Percentiles rank a stretch among this genome's conserved stretches.
Conservation (phyloP, 2,329 filamentous ascomycete species). For the Alternaria solani region DNA sequence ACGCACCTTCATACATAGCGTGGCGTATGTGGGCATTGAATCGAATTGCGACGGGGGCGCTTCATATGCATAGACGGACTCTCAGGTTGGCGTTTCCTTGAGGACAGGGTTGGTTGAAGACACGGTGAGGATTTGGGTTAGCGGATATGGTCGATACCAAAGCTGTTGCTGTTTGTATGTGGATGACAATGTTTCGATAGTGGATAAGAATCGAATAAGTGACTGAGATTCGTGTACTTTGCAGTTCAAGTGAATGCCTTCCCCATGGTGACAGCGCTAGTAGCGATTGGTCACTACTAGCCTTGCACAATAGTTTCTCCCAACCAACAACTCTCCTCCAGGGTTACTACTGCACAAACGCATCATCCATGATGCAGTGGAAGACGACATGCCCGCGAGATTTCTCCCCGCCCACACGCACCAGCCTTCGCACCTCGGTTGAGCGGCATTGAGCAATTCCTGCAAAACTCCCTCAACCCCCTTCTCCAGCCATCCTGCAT, state of each 20-base stretch:
- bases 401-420: not conserved
- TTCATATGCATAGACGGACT: constrained; percentile 18
- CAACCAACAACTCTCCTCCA: not conserved
- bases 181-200: constrained; percentile 4
- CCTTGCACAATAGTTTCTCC: not conserved
- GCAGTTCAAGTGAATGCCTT: not conserved
- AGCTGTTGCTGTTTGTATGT: constrained; percentile 8
- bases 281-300: not conserved
- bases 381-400: not conserved
- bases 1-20: constrained; percentile 24
- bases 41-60: constrained; percentile 18
- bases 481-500: not conserved
- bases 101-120: constrained; percentile 7
- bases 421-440: not conserved
- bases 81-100: constrained; percentile 10
- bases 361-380: not conserved
- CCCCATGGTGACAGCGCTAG: not conserved
- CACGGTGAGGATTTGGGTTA: constrained; percentile 5
- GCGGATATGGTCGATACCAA: constrained; percentile 16
- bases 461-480: not conserved
- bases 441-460: constrained; percentile 10
- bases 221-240: not conserved
- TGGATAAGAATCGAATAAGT: constrained; percentile 3
- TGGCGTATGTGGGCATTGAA: constrained; percentile 23
- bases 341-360: not conserved